phyloP scores from a whole-genome alignment of 1,139 yeast species.

The Citeromyces hawaiiensis region DNA sequence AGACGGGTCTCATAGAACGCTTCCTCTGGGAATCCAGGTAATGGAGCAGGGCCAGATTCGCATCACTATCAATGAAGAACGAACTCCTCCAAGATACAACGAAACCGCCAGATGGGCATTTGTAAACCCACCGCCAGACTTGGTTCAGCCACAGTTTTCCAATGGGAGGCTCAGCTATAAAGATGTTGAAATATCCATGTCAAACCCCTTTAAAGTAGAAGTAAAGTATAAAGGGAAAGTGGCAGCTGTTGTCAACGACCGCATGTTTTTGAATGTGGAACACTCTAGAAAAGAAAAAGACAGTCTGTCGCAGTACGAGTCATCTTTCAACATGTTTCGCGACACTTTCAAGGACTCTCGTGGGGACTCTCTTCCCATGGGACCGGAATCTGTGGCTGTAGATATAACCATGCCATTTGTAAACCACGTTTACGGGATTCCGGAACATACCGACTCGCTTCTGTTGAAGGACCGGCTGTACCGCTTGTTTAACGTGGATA shows the following conservation, averaged over 20 bases:
- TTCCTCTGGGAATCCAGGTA: constrained; percentile 46
- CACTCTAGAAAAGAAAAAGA: constrained; percentile 42
- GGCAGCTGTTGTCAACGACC: constrained; percentile 52
- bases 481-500: constrained; percentile 82
- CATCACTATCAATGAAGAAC: constrained; percentile 49
- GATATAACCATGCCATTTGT: constrained; percentile 59
- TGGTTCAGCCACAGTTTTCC: constrained; percentile 3
- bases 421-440: constrained; percentile 72
- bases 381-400: constrained; percentile 82
- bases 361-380: constrained; percentile 53
- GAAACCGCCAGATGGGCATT: constrained; percentile 55
- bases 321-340: constrained; percentile 39
- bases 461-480: constrained; percentile 65
- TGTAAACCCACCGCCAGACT: constrained; percentile 8
- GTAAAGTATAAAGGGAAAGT: constrained; percentile 28
- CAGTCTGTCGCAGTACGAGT: constrained; percentile 28
- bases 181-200: constrained; percentile 19
- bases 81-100: constrained; percentile 31
- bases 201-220: constrained; percentile 38
- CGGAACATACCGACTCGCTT: constrained; percentile 85
- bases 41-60: constrained; percentile 43
- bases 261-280: constrained; percentile 62
- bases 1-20: constrained; percentile 17
- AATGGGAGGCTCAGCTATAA: constrained; percentile 6
- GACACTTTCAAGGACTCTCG: constrained; percentile 52